Evolutionary conservation across 129 eudicot species (phyloP), one percentile per base, ranked within the genome.

Genomic region (Gnaphalium uliginosum): DNA sequence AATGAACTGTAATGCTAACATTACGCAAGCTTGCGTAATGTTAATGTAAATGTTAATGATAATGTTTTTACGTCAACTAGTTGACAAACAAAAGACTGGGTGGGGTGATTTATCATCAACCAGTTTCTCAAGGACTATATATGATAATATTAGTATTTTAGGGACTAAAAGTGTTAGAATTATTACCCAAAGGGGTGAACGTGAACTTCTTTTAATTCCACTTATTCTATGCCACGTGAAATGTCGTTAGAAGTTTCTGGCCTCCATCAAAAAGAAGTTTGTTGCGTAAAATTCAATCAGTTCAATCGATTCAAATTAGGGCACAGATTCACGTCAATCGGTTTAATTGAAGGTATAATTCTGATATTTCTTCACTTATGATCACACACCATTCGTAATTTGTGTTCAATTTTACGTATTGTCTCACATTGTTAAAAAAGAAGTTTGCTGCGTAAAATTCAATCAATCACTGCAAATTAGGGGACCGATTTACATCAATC

Each of bases 351-450:
- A 58, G 64, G 30, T 58, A 58, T 58, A 18, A 58, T 58, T 58
- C 3, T 58, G 0, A 7, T 57, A 15, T 53, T 33, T 53, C 59
- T 4, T 53, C 3, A 41, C 23, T 4, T 53, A 53, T 53, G 7
- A 53, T 54, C 60, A 33, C 23, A 18, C 9, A 24, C 24, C 9
- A 5, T 54, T 54, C 9, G 23, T 54, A 54, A n/a, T 54, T 54
- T 54, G 25, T 54, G 22, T 21, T 18, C 24, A 6, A 54, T 17
- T 54, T n/a, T 10, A 54, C 23, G 60, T 54, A 54, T 15, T 54
- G 4, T 22, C 86, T 86, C 79, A 4, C 85, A 69, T 71, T 53
- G 59, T 37, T 11, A 5, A 33, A 8, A n/a, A n/a, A n/a, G n/a
- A n/a, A n/a, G n/a, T n/a, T n/a, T n/a, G n/a, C n/a, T n/a, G n/a